These are phyloP conservation scores for Ceratocystis lukuohia DNA, from an alignment of 2,329 filamentous ascomycete species.

Conservation along the genomic window DNA sequence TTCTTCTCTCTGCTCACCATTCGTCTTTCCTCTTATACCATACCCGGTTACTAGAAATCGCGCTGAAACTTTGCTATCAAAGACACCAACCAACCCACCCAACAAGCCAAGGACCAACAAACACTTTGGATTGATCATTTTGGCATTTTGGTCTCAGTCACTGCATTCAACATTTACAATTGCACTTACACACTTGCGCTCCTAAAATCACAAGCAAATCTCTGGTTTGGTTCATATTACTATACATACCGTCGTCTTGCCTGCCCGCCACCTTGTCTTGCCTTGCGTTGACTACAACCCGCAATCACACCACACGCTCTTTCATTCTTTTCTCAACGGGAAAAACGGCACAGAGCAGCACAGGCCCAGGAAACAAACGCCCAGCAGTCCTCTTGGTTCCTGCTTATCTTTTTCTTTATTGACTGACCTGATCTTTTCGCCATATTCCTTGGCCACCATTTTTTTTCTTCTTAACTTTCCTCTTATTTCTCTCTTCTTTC, in stretches of 20 bases:
- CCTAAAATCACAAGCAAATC: not conserved
- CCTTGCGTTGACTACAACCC: not conserved
- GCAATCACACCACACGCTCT: slow-evolving; percentile 3
- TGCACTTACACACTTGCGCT: not conserved
- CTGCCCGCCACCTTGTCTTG: not conserved
- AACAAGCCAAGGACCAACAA: not conserved
- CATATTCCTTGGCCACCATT: not conserved
- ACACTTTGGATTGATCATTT: not conserved
- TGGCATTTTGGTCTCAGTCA: slow-evolving; percentile 5
- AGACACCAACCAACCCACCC: not conserved
- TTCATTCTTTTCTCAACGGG: slow-evolving; percentile 1
- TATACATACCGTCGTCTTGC: not conserved
- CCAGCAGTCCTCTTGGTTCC: not conserved
- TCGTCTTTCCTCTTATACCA: not conserved
- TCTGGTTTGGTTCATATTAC: not conserved
- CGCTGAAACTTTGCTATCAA: slow-evolving; percentile 4
- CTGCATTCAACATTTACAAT: not conserved
- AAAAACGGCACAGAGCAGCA: not conserved
- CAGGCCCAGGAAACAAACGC: slow-evolving; percentile 5
- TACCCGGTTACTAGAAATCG: not conserved
- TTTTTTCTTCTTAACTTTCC: not conserved
- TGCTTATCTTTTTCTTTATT: not conserved
- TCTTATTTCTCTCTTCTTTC: not conserved
- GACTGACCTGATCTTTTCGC: slow-evolving; percentile 4
- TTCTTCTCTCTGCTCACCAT: not conserved